Evolutionary conservation across 805 yeast species (phyloP), one percentile per base, ranked within the genome.

Genomic region (Candida montana): DNA sequence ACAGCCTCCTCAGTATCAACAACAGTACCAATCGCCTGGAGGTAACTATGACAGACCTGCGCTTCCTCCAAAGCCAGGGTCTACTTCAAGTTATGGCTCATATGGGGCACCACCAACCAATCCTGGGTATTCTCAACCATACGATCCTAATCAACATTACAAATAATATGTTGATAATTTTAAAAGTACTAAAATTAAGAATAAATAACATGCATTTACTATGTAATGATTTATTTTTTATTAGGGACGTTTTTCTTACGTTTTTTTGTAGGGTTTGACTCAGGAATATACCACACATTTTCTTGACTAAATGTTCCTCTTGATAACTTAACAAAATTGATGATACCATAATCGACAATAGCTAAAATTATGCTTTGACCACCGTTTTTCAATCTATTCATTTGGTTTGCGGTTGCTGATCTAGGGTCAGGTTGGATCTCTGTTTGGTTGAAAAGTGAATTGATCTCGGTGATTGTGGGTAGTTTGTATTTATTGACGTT

Each of bases 321-420:
- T 12, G 47, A 24, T 12, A 44, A 9, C 20, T 37, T 39, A 5
- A 44, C 39, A 15, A 44, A 86, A 53, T 81, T 83, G 15, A 86
- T 72, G 5, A 86, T 68, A 0, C 96, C 95, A 50, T 76, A 70
- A 55, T 85, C 93, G 6, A 87, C 76, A 1, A 82, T 66, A 0
- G 95, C 95, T n/a, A 67, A 33, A 3, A 86, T 61, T 6, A 82
- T 63, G 17, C 78, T 60, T 19, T 52, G 48, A 43, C 68, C 58
- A 0, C 91, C 90, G 29, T 61, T 61, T 48, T 74, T 79, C 32
- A 81, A 57, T 35, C 74, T 53, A 18, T 50, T 52, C 34, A 49
- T 42, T 44, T 61, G 76, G 63, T 57, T 67, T 42, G 45, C 33
- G 5, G 29, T 24, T 12, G 24, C 24, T 16, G 42, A 16, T 10